Base-by-base conservation (phyloP, 441 rosid genomes). In the Flueggea neowawraea region DNA sequence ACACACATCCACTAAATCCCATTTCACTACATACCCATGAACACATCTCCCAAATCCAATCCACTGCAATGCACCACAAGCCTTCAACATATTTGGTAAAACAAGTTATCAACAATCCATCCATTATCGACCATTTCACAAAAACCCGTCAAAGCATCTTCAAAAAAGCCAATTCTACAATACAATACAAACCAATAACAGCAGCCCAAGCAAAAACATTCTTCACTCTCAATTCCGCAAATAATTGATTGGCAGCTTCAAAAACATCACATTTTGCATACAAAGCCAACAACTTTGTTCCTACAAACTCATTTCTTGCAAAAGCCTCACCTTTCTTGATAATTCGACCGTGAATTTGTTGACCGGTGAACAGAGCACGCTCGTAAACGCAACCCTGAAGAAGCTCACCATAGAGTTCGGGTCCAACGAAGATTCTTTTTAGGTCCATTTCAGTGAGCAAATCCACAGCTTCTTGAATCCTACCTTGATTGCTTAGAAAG, bases 191-290 rank as follows among this genome's bases (percentile, higher is more conserved):
- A 54, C 96, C 95, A 55, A 86, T 76, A n/a, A 87, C 67, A 39
- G 98, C 93, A 55, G 96, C 93, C 95, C 98, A 92, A 11, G 96
- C 86, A 59, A 86, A 92, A 59, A 80, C 88, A 65, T 84, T 92
- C 32, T 71, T 72, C 41, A 75, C 63, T 71, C 74, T 71, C 68
- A 84, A 55, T 58, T 76, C 78, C 16, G 64, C 33, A 68, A 89
- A 87, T 60, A 82, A 72, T 39, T 5, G 13, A 61, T 68, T 69
- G 12, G 95, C 82, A 54, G 61, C 68, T 32, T 84, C 89, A 4
- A 70, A 64, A 68, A 69, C 75, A 62, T 75, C 82, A 53, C 95
- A 87, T 61, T 84, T 89, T 6, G 95, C 79, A 66, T 87, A 86
- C 60, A 87, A 85, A 56, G 84, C 74, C 12, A 92, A 66, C 16